These are phyloP conservation scores for Hysterium pulicare DNA, from an alignment of 2,329 filamentous ascomycete species.

Conservation along the genomic window DNA sequence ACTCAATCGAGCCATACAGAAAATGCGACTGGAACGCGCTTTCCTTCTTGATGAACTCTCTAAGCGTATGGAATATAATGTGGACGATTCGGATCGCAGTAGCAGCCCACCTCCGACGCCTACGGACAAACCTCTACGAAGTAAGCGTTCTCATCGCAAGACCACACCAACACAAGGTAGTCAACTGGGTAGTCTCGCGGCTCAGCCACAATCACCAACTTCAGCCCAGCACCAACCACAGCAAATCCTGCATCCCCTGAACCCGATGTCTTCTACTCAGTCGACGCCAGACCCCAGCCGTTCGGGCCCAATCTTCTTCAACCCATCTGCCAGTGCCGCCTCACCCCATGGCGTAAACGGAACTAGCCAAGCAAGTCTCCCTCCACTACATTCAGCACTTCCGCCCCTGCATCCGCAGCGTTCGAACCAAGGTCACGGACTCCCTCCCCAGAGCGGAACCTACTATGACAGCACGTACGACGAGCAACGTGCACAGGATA, in stretches of 20 bases:
- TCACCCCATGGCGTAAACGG: slow-evolving; percentile 32
- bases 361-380: slow-evolving; percentile 16
- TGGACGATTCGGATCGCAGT: slow-evolving; percentile 68
- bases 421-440: slow-evolving; percentile 3
- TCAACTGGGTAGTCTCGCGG: slow-evolving; percentile 11
- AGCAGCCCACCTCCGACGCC: slow-evolving; percentile 77
- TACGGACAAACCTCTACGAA: slow-evolving; percentile 72
- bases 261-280: slow-evolving; percentile 34
- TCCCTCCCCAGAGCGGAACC: slow-evolving; percentile 15
- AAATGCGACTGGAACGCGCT: slow-evolving; percentile 82
- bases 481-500: slow-evolving; percentile 21
- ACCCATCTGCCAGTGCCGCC: slow-evolving; percentile 17
- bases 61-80: slow-evolving; percentile 46
- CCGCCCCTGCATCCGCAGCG: slow-evolving; percentile 24
- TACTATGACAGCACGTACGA: slow-evolving; percentile 35
- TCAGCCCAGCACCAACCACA: slow-evolving; percentile 15
- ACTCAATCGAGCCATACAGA: slow-evolving; percentile 81
- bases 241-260: slow-evolving; percentile 18
- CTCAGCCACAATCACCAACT: slow-evolving; percentile 14
- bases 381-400: slow-evolving; percentile 19
- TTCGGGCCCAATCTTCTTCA: slow-evolving; percentile 28
- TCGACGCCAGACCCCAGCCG: slow-evolving; percentile 38
- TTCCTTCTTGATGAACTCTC: slow-evolving; percentile 50
- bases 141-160: slow-evolving; percentile 66
- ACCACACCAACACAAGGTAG: slow-evolving; percentile 28